phyloP scores from a whole-genome alignment of 345 rosid species.

The Populus euphratica region DNA sequence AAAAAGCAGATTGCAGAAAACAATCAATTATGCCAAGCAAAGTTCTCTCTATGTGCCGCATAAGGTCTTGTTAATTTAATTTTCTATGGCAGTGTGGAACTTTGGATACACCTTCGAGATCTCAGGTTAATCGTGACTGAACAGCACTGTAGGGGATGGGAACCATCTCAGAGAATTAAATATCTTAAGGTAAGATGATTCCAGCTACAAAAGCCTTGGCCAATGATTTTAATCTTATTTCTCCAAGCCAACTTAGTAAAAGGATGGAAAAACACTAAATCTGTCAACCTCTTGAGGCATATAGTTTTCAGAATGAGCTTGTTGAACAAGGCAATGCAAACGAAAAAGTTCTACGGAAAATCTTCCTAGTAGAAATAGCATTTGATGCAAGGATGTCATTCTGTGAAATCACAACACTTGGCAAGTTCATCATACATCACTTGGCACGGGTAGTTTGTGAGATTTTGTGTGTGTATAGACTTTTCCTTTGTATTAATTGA shows the following conservation, averaged over 20 bases:
- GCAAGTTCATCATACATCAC: background rate
- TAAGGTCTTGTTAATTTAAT: background rate
- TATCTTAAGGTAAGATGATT: background rate
- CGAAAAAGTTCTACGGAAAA: background rate
- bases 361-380: background rate
- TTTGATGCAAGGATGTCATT: background rate
- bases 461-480: background rate
- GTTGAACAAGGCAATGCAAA: background rate
- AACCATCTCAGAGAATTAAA: background rate
- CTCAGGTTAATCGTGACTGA: background rate
- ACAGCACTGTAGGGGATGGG: background rate
- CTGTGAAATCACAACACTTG: background rate
- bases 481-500: constrained; percentile 54
- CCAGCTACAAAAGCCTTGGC: background rate
- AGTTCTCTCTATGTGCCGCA: background rate
- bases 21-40: background rate
- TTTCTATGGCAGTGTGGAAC: background rate
- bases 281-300: background rate
- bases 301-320: background rate
- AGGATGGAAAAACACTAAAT: background rate
- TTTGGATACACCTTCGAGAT: background rate
- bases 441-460: background rate
- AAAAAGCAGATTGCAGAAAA: background rate
- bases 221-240: background rate
- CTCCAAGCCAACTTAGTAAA: background rate